Base-by-base conservation (phyloP, 352 stramenopile genomes). In the Pythium aquatile region DNA sequence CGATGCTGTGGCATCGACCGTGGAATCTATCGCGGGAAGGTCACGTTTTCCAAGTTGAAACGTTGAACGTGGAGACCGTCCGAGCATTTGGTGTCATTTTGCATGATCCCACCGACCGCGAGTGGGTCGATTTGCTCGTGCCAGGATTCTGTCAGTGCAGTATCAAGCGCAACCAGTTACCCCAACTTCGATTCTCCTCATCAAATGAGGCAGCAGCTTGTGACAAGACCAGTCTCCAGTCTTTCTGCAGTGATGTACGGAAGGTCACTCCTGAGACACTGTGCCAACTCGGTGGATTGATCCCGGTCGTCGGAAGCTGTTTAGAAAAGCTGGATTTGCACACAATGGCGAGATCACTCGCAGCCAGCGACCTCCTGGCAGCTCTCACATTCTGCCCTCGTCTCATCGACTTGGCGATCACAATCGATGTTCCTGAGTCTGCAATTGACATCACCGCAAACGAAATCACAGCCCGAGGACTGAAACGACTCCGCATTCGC, bases 41-140 rank as follows among this genome's bases (percentile, higher is more conserved):
- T 1, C 28, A 40, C 26, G 16, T 30, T 6, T 24, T 66, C 5
- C 20, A 59, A 32, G 10, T 48, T 16, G n/a, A 35, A 24, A 24
- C 29, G 4, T 24, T 59, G 26, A 48, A 66, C 11, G 5, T 24
- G 7, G n/a, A 16, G 32, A 61, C 61, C n/a, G 29, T 33, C 1
- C 16, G 20, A 16, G n/a, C 16, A 11, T 67, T 63, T 30, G 46
- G 46, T 5, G 68, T 66, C 29, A 5, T 78, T 13, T 37, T 78
- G 2, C 59, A 77, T 29, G 53, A 73, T 29, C 65, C 72, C 8
- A 49, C 37, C 16, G 30, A 67, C 10, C 68, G 58, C 47, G 61
- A 74, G 3, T 71, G 51, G 61, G 60, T 78, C 4, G 69, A 79
- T 20, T 59, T 78, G 9, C 40, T 79, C 7, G 56, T 82, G 7